Base-by-base conservation (phyloP, 176 grass and related monocot genomes). In the Carex myosuroides region DNA sequence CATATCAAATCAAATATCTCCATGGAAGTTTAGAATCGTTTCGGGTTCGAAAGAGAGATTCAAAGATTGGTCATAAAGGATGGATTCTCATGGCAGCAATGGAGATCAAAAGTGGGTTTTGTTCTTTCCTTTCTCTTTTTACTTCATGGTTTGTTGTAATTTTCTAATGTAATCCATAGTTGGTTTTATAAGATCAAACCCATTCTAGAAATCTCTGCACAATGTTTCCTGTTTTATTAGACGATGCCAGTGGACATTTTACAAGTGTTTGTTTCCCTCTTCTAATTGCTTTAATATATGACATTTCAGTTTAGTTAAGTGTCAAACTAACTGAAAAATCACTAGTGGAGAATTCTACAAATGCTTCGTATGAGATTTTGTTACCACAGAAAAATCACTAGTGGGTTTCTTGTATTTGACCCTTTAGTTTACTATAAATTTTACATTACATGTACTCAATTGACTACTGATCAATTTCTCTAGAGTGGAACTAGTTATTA, bases 81-180 rank as follows among this genome's bases (percentile, higher is more conserved):
- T 83, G 80, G 80, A 83, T 83, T 65, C 29, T 83, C 41, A 29
- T 48, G 80, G 37, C 16, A 22, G 4, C 17, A 66, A 83, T 53
- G 60, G 80, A 83, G 80, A 83, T 83, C 80, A 52, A 62, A 83
- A 83, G 80, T 83, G 80, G 80, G 80, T 83, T 83, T 54, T 80
- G 1, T 42, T 29, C 8, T 68, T 65, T 59, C 24, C 18, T 57
- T 37, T 41, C 30, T 61, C 53, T 39, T 79, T 81, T 81, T 60
- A 37, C 46, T 44, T 71, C 68, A 20, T 71, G 17, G 22, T 24
- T 54, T 50, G 46, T 62, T 75, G 21, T 75, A 52, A 73, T 53
- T 53, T 75, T 75, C 10, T 4, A 75, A 71, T 71, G 7, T 50
- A 75, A 20, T 75, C 16, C 21, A n/a, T 71, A 21, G 5, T 75